These are phyloP conservation scores for Picochlorum sp. DNA, from an alignment of 139 green algal species.

Conservation along the genomic window DNA sequence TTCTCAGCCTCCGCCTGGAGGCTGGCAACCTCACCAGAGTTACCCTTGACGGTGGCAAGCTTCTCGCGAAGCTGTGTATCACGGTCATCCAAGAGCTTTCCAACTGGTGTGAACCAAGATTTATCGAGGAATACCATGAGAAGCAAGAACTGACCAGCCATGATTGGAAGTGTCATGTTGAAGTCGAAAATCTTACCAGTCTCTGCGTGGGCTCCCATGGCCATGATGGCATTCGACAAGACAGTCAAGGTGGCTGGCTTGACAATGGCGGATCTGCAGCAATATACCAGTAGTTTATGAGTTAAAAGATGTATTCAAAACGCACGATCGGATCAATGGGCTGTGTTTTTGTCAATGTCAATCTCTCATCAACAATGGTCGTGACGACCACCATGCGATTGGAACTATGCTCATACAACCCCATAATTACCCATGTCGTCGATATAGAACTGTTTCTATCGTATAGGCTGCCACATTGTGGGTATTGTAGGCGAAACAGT, in stretches of 20 bases:
- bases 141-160: slow-evolving; percentile 73
- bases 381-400: no score
- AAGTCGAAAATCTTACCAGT: slow-evolving; percentile 75
- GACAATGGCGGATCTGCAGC: slow-evolving; percentile 26
- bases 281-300: neutral
- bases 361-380: no score
- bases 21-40: slow-evolving; percentile 30
- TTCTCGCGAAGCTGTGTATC: slow-evolving; percentile 65
- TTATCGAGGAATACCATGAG: slow-evolving; percentile 93
- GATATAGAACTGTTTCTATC: no score
- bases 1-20: slow-evolving; percentile 44
- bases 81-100: slow-evolving; percentile 77
- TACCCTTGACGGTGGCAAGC: slow-evolving; percentile 67
- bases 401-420: no score
- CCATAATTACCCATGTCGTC: no score
- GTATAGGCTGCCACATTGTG: no score
- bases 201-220: slow-evolving; percentile 62
- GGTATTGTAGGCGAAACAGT: no score
- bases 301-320: no score
- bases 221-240: slow-evolving; percentile 58
- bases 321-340: no score
- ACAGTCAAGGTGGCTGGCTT: slow-evolving; percentile 43
- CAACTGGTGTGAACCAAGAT: slow-evolving; percentile 81
- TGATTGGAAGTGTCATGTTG: slow-evolving; percentile 68
- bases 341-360: no score